Evolutionary conservation across 2,329 filamentous ascomycete species (phyloP).

Genomic region (Ceratocystis variospora): DNA sequence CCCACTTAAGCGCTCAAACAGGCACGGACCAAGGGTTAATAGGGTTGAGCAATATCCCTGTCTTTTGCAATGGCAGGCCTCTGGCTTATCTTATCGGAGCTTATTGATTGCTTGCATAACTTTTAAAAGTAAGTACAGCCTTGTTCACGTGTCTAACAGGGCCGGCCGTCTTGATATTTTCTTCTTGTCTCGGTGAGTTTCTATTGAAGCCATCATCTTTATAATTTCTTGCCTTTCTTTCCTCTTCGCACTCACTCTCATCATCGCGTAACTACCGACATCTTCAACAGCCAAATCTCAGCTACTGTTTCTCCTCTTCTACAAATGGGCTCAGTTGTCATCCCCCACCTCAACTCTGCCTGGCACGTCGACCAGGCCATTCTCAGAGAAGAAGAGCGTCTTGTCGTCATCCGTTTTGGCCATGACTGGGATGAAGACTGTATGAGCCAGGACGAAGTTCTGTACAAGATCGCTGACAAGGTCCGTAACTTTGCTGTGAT

Average conservation of each 20-base stretch:
- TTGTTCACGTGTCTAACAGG: background rate
- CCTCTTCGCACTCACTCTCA: background rate
- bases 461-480: slow-evolving; percentile 82
- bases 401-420: slow-evolving; percentile 88
- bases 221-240: background rate
- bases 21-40: background rate
- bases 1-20: background rate
- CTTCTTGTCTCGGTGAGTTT: background rate
- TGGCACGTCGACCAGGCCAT: slow-evolving; percentile 99
- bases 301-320: background rate
- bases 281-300: background rate
- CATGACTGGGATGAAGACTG: slow-evolving; percentile 66
- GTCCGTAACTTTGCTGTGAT: slow-evolving; percentile 90
- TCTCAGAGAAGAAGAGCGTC: slow-evolving; percentile 74
- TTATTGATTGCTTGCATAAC: background rate
- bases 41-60: background rate
- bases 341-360: slow-evolving; percentile 79
- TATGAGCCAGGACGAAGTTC: slow-evolving; percentile 41
- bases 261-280: no score
- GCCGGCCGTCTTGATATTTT: background rate
- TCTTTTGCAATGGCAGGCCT: background rate
- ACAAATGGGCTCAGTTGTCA: slow-evolving; percentile 65
- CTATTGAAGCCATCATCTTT: background rate
- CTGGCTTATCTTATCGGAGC: slow-evolving; percentile 6
- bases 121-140: background rate